Evolutionary conservation across 345 rosid genomes (phyloP).

Genomic region (Pistacia integerrima): DNA sequence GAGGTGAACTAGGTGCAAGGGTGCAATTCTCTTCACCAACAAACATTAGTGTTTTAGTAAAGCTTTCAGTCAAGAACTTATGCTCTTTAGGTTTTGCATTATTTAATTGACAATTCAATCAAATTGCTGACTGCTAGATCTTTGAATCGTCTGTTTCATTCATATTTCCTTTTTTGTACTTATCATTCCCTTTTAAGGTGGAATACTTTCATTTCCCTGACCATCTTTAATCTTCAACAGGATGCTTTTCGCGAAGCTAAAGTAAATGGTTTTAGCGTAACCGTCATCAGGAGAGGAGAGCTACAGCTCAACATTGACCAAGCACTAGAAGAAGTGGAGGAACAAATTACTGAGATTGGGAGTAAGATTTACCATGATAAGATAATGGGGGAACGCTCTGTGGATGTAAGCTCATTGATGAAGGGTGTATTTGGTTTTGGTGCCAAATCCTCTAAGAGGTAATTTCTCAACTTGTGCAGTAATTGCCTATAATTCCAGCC

Average conservation of each 20-base stretch:
- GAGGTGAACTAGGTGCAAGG: background rate
- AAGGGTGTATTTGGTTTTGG: constrained; percentile 62
- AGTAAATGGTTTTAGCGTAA: constrained; percentile 78
- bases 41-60: background rate
- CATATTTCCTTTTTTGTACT: background rate
- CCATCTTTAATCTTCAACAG: constrained; percentile 33
- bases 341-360: constrained; percentile 72
- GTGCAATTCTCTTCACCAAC: background rate
- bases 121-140: constrained; percentile 11
- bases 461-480: constrained; percentile 12
- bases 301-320: constrained; percentile 76
- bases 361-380: constrained; percentile 84
- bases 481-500: background rate
- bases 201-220: background rate
- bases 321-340: constrained; percentile 81
- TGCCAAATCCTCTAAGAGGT: constrained; percentile 41
- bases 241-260: constrained; percentile 88
- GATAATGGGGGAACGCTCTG: constrained; percentile 74
- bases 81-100: background rate
- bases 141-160: background rate
- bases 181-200: background rate
- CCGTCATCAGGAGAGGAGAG: constrained; percentile 79
- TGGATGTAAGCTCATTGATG: constrained; percentile 78
- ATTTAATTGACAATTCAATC: constrained; percentile 5
- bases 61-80: constrained; percentile 7